A percentile compares a stretch with the other conserved stretches of the same genome.
Evolutionary conservation across 805 yeast species (phyloP).

Genomic region (Millerozyma miso): DNA sequence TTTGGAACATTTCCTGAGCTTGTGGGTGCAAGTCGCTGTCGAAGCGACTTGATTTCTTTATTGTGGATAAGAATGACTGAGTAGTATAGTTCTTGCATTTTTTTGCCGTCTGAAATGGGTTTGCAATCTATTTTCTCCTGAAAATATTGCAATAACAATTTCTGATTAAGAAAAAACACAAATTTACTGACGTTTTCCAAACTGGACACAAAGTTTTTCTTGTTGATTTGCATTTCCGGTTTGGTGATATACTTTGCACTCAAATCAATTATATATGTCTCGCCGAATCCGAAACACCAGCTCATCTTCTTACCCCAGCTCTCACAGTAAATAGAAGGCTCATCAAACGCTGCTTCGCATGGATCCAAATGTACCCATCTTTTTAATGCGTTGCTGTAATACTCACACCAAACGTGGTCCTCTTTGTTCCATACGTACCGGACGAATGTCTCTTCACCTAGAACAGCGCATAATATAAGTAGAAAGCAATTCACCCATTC

Average conservation of each 20-base stretch:
- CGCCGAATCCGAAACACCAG: slow-evolving; percentile 68
- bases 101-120: slow-evolving; percentile 4
- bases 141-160: slow-evolving; percentile 13
- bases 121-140: background rate
- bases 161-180: slow-evolving; percentile 33
- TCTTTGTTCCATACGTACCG: slow-evolving; percentile 85
- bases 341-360: slow-evolving; percentile 82
- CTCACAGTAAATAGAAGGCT: slow-evolving; percentile 68
- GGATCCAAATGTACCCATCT: slow-evolving; percentile 89
- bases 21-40: slow-evolving; percentile 8
- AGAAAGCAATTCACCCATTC: slow-evolving; percentile 91
- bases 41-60: slow-evolving; percentile 13
- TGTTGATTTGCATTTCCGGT: slow-evolving; percentile 19
- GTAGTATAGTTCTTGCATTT: slow-evolving; percentile 26
- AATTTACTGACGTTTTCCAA: slow-evolving; percentile 35
- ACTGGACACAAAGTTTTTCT: slow-evolving; percentile 42
- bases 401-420: slow-evolving; percentile 97
- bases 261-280: slow-evolving; percentile 63
- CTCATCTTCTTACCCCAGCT: slow-evolving; percentile 97
- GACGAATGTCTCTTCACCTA: slow-evolving; percentile 31
- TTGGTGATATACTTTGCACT: slow-evolving; percentile 60
- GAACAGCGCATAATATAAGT: slow-evolving; percentile 60
- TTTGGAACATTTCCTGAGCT: slow-evolving; percentile 14
- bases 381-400: slow-evolving; percentile 53
- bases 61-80: slow-evolving; percentile 33